phyloP scores from a whole-genome alignment of 768 basidiomycete species.

The Lentinula sp. region DNA sequence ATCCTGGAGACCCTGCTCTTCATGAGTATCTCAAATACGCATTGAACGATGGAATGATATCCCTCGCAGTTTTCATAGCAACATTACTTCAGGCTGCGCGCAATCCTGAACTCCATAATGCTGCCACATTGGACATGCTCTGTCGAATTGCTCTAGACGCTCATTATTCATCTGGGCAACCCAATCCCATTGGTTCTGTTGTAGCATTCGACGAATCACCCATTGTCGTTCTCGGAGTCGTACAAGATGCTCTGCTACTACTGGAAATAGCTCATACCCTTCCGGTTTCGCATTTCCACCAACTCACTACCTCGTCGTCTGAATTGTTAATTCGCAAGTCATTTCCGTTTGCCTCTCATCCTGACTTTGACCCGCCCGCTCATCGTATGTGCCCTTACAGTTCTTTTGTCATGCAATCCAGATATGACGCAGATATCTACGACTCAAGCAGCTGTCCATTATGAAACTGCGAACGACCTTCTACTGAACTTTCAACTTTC shows the following conservation, averaged over 20 bases:
- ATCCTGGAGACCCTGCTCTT: conserved; percentile 67
- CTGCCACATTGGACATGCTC: conserved; percentile 64
- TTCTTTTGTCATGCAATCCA: conserved; percentile 54
- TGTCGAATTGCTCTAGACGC: conserved; percentile 60
- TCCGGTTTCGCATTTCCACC: conserved; percentile 52
- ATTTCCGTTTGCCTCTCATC: background rate
- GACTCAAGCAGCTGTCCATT: conserved; percentile 47
- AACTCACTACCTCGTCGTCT: conserved; percentile 51
- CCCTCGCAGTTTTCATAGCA: conserved; percentile 53
- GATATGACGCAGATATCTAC: conserved; percentile 60
- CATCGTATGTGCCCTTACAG: conserved; percentile 4
- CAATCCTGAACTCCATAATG: conserved; percentile 56
- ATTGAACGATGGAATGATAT: conserved; percentile 48
- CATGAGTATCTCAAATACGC: conserved; percentile 60
- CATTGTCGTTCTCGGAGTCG: conserved; percentile 41
- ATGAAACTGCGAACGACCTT: conserved; percentile 46
- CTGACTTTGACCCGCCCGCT: background rate
- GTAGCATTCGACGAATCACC: conserved; percentile 46
- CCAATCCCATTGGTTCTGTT: conserved; percentile 20
- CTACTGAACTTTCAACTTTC: conserved; percentile 47
- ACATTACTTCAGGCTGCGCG: conserved; percentile 64
- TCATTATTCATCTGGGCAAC: conserved; percentile 53
- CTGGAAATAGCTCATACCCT: conserved; percentile 52
- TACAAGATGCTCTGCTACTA: conserved; percentile 57
- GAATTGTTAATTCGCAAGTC: conserved; percentile 42